These are phyloP conservation scores for Geotrichum klebahnii DNA, from an alignment of 1,139 yeast species.

Conservation along the genomic window DNA sequence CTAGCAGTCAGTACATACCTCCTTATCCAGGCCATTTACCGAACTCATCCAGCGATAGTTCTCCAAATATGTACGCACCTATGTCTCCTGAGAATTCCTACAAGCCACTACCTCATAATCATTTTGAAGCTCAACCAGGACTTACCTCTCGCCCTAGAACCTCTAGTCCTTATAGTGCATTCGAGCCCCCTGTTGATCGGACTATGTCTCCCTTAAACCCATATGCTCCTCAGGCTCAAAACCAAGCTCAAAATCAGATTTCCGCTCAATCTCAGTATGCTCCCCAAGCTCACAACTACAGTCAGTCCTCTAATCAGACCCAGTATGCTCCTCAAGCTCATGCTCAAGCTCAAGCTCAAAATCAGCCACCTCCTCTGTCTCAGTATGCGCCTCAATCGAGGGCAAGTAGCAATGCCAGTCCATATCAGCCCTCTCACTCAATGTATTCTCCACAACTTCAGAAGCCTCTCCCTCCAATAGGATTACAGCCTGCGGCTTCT, in stretches of 20 bases:
- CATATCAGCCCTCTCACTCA: background rate
- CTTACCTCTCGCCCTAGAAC: background rate
- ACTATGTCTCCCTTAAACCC: constrained; percentile 6
- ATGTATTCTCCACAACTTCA: background rate
- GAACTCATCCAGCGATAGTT: background rate
- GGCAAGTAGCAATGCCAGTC: background rate
- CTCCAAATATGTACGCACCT: background rate
- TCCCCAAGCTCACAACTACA: background rate
- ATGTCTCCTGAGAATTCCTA: constrained; percentile 19
- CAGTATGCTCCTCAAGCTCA: constrained; percentile 2
- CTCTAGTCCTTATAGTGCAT: background rate
- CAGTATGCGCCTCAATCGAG: background rate
- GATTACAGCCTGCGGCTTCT: constrained; percentile 13
- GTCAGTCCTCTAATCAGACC: background rate
- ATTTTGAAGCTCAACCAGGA: constrained; percentile 8
- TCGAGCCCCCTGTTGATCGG: background rate
- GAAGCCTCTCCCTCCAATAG: constrained; percentile 10
- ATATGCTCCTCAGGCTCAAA: background rate
- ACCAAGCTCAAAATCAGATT: background rate
- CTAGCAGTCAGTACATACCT: background rate
- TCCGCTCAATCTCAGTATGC: constrained; percentile 6
- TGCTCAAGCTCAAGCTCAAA: too few species aligned
- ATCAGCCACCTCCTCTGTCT: background rate
- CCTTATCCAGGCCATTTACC: constrained; percentile 6
- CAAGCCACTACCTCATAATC: constrained; percentile 16